A percentile compares a stretch with the other conserved stretches of the same genome.
Evolutionary conservation across 2,329 filamentous ascomycete species (phyloP).

Genomic region (Colletotrichum salicis): DNA sequence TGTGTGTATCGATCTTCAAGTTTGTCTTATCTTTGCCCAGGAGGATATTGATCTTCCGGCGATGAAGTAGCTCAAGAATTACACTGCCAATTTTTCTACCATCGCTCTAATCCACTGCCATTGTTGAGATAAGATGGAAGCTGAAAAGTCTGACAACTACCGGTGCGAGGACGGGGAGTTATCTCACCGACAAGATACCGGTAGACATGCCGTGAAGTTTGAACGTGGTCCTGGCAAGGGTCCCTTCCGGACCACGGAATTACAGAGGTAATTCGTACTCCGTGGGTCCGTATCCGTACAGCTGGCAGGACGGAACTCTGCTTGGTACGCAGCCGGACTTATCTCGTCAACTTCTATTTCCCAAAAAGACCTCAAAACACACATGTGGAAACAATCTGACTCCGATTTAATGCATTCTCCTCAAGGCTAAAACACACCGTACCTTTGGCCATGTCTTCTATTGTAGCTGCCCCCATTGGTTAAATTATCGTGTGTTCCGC

Average conservation of each 20-base stretch:
- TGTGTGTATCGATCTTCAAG: not conserved
- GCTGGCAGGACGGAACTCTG: not conserved
- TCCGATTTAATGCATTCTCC: not conserved
- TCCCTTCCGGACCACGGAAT: not conserved
- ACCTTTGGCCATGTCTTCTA: not conserved
- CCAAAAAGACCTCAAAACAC: not conserved
- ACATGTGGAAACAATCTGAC: not conserved
- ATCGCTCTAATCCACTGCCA: not conserved
- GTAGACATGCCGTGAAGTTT: not conserved
- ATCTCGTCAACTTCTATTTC: slow-evolving; percentile 2
- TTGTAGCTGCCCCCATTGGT: not conserved
- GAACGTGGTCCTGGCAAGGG: not conserved
- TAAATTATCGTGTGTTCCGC: not conserved
- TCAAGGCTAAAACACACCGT: not conserved
- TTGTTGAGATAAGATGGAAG: not conserved
- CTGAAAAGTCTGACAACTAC: not conserved
- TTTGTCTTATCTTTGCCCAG: not conserved
- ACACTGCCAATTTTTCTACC: not conserved
- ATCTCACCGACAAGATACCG: not conserved
- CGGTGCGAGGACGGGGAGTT: not conserved
- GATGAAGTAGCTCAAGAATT: not conserved
- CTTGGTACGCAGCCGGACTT: slow-evolving; percentile 7
- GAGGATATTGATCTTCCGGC: not conserved
- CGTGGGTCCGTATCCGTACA: not conserved
- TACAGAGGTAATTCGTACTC: not conserved